These are phyloP conservation scores for Chalciporus piperatus DNA, from an alignment of 768 basidiomycete species.

Conservation along the genomic window DNA sequence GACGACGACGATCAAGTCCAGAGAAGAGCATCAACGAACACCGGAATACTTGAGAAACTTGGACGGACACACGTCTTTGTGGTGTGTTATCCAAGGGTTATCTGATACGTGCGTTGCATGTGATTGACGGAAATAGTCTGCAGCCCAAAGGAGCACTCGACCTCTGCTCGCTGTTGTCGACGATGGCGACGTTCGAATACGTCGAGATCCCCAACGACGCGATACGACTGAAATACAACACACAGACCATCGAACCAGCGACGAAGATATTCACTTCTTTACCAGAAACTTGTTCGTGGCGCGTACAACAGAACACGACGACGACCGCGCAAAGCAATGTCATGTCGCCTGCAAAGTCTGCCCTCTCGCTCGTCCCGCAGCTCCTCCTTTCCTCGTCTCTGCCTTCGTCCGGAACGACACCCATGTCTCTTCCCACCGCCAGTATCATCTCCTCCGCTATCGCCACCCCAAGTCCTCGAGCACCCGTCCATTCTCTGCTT, in stretches of 20 bases:
- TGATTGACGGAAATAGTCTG: too few relatives aligned
- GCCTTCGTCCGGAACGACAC: slow-evolving; percentile 16
- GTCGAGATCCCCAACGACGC: slow-evolving; percentile 42
- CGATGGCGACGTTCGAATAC: slow-evolving; percentile 38
- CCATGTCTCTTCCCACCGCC: slow-evolving; percentile 1
- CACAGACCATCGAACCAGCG: slow-evolving; percentile 32
- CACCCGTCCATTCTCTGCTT: slow-evolving; percentile 33
- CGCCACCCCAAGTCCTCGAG: slow-evolving; percentile 22
- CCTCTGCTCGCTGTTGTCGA: not conserved
- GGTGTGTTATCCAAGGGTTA: too few relatives aligned
- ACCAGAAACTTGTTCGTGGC: slow-evolving; percentile 25
- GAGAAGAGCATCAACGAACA: too few relatives aligned
- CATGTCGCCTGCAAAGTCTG: slow-evolving; percentile 29
- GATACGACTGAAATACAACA: slow-evolving; percentile 29
- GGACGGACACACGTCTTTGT: too few relatives aligned
- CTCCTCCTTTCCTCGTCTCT: slow-evolving; percentile 30
- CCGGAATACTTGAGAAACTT: too few relatives aligned
- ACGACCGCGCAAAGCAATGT: slow-evolving; percentile 13
- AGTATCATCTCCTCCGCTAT: slow-evolving; percentile 16
- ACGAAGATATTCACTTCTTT: slow-evolving; percentile 43
- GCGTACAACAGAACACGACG: not conserved
- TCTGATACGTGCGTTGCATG: too few relatives aligned
- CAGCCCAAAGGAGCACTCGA: not conserved
- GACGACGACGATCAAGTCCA: too few relatives aligned
- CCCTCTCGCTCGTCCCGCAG: slow-evolving; percentile 39